Conservation (phyloP, 192 early-diverging fungal genomes). For the Chytriomyces sp. region DNA sequence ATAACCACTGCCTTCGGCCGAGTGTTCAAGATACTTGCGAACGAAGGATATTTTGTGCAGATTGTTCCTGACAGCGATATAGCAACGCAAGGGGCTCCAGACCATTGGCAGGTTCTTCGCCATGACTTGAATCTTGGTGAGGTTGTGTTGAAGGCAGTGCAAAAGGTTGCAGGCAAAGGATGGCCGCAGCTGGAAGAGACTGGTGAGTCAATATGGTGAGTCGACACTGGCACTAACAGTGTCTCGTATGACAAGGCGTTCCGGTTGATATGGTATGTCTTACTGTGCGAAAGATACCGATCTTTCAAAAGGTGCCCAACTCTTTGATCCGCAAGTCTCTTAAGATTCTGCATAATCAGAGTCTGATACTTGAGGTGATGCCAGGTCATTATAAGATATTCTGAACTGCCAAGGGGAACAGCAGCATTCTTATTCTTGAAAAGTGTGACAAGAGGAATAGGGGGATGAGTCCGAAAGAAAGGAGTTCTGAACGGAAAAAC, state of each 20-base stretch:
- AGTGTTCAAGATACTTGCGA: neutral
- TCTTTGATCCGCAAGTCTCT: neutral
- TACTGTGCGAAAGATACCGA: neutral
- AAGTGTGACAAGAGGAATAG: no score
- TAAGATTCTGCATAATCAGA: constrained; percentile 1
- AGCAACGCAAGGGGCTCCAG: neutral
- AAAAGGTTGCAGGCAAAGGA: neutral
- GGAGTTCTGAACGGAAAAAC: no score
- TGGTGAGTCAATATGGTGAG: neutral
- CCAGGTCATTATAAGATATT: neutral
- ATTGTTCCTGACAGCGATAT: neutral
- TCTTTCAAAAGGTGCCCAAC: constrained; percentile 4
- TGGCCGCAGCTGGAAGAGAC: neutral
- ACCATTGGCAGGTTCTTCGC: constrained; percentile 1
- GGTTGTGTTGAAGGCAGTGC: neutral
- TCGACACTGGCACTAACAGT: neutral
- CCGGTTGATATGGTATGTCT: constrained; percentile 2
- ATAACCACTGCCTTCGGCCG: neutral
- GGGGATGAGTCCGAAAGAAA: no score
- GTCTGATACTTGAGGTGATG: constrained; percentile 5
- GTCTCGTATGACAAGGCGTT: neutral
- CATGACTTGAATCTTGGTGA: constrained; percentile 20
- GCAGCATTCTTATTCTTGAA: no score
- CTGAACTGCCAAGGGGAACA: no score
- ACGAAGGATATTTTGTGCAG: constrained; percentile 7